phyloP scores from a whole-genome alignment of 176 grass and related monocot species.

The Ampelocalamus luodianensis region DNA sequence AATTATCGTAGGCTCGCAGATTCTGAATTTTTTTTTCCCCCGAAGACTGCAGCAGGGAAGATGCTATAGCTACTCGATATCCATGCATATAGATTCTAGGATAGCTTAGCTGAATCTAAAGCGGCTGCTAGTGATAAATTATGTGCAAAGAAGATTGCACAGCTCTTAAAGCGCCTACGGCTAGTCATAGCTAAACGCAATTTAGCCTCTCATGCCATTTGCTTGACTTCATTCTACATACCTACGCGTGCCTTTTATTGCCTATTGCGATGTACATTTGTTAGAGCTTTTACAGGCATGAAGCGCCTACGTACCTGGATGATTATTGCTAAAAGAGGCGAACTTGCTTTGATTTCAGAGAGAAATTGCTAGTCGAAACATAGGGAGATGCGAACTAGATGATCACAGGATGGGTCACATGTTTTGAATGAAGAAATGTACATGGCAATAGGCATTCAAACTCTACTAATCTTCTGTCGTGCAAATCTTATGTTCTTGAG shows the following conservation, averaged over 20 bases:
- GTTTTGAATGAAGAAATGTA: not conserved
- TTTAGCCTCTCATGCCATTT: not conserved
- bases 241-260: not conserved
- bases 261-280: not conserved
- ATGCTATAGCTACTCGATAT: no score
- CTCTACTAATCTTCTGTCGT: not conserved
- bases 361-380: not conserved
- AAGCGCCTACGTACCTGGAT: not conserved
- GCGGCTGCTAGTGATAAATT: not conserved
- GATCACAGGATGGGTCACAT: not conserved
- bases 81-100: not conserved
- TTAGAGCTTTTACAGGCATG: not conserved
- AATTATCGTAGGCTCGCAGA: not conserved
- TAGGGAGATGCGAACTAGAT: no score
- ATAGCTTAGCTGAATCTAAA: not conserved
- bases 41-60: no score
- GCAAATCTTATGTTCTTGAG: not conserved
- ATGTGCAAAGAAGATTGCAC: not conserved
- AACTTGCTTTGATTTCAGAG: not conserved
- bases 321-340: not conserved
- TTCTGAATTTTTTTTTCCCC: no score
- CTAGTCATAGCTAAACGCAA: not conserved
- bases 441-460: not conserved
- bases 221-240: not conserved
- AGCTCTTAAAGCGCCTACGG: not conserved